phyloP scores from a whole-genome alignment of 2,329 filamentous ascomycete genomes.

The Metarhizium rileyi region DNA sequence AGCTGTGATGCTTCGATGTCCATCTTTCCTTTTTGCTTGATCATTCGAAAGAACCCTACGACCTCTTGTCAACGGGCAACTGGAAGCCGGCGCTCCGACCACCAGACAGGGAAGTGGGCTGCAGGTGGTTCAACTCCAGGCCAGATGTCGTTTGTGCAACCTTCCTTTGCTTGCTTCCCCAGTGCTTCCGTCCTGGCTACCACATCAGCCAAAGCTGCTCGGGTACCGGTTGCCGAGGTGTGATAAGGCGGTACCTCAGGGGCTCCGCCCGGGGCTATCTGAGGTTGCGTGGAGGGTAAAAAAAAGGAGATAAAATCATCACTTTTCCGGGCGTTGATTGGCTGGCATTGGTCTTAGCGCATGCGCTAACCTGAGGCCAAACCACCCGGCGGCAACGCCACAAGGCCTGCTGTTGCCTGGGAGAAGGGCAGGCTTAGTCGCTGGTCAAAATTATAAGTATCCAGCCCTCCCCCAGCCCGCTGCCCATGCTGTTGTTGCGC shows the following conservation, averaged over 20 bases:
- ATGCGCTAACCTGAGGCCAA: slow-evolving; percentile 27
- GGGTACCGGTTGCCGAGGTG: slow-evolving; percentile 13
- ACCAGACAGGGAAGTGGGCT: background rate
- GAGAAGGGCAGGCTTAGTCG: slow-evolving; percentile 26
- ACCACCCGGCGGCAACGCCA: slow-evolving; percentile 32
- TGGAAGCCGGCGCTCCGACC: background rate
- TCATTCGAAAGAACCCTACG: too few relatives aligned
- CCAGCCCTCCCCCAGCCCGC: slow-evolving; percentile 41
- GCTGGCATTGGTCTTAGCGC: slow-evolving; percentile 22
- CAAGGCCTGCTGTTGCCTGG: slow-evolving; percentile 35
- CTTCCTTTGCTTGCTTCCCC: too few relatives aligned
- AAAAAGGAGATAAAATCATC: slow-evolving; percentile 31
- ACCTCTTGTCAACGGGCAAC: background rate
- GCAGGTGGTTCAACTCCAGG: too few relatives aligned
- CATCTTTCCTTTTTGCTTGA: too few relatives aligned
- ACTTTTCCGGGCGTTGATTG: slow-evolving; percentile 26
- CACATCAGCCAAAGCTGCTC: too few relatives aligned
- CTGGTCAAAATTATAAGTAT: slow-evolving; percentile 47
- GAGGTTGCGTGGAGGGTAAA: slow-evolving; percentile 20
- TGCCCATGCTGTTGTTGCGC: slow-evolving; percentile 39
- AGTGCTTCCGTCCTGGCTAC: too few relatives aligned
- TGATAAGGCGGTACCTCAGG: slow-evolving; percentile 31
- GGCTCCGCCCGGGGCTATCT: slow-evolving; percentile 21
- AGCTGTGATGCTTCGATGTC: too few relatives aligned
- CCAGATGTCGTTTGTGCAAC: too few relatives aligned